Evolutionary conservation across 2,329 filamentous ascomycete species (phyloP), one percentile per base, ranked within the genome.

Genomic region (Fusarium miscanthi): DNA sequence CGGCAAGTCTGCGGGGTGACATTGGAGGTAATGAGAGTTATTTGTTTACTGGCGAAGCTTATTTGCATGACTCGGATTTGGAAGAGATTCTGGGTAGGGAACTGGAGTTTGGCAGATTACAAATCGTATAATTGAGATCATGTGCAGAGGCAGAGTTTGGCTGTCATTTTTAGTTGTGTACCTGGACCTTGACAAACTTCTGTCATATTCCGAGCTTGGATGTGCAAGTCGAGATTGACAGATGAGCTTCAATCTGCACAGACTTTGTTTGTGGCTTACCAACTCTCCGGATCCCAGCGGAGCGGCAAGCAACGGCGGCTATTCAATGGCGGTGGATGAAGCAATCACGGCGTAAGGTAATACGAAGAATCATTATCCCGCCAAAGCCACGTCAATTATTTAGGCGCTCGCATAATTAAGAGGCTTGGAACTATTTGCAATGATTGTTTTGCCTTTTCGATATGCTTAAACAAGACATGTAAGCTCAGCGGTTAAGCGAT

Each of bases 41-140:
- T 42, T 35, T 60, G 16, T 46, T 60, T 10, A 54, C 57, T 54
- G 46, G 57, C 12, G 57, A 60, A 37, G 57, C 19, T 30, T 54
- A 60, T 35, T 27, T 60, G 1, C 46, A 60, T 35, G 27, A 25
- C 13, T 43, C n/a, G 7, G 40, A 21, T 3, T n/a, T 35, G 17
- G 8, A 9, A 0, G 48, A 42, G 14, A 8, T 42, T 17, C 19
- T 27, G 27, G 19, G 6, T 3, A 16, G 1, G 14, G n/a, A 27
- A 8, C 12, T 27, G 37, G 5, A 42, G 13, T 60, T 54, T 40
- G 48, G 19, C 14, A 42, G 48, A 40, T 42, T 60, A 30, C 37
- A 60, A n/a, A 14, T 60, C 13, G 35, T 59, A 2, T 59, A 25
- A 31, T n/a, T 43, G n/a, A 30, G 23, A 27, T n/a, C 23, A n/a